Percentiles rank a stretch among this genome's conserved stretches.
These are phyloP conservation scores for Saccharomycopsis selenospora DNA, from an alignment of 805 yeast species.

Conservation along the genomic window DNA sequence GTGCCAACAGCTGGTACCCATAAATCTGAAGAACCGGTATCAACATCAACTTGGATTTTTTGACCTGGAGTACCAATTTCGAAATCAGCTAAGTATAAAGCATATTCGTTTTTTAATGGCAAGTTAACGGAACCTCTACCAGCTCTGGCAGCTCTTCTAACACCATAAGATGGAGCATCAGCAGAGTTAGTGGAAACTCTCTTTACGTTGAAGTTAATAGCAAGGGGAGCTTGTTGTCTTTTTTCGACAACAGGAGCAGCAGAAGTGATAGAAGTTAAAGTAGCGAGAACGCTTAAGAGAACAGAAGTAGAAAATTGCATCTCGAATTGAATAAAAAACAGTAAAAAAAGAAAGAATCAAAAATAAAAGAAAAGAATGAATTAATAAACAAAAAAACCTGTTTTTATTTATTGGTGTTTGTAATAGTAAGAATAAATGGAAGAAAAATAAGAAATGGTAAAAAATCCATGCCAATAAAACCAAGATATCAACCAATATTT, in stretches of 20 bases:
- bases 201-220: background rate
- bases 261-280: constrained; percentile 1
- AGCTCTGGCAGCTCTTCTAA: background rate
- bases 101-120: constrained; percentile 31
- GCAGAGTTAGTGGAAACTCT: background rate
- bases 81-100: constrained; percentile 40
- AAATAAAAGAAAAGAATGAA: too few species aligned
- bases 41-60: constrained; percentile 36
- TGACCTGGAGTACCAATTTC: constrained; percentile 40
- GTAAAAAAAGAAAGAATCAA: too few species aligned
- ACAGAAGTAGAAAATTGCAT: constrained; percentile 1
- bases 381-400: too few species aligned
- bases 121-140: background rate
- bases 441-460: too few species aligned
- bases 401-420: too few species aligned
- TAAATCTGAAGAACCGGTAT: constrained; percentile 44
- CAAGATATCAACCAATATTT: too few species aligned
- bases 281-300: background rate
- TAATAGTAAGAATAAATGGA: too few species aligned
- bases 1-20: constrained; percentile 35
- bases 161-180: background rate
- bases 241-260: constrained; percentile 2
- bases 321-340: too few species aligned
- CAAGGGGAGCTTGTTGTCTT: background rate
- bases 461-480: too few species aligned